Conservation (phyloP, 2,329 filamentous ascomycete species). For the Iodosphaeria phyllophila region DNA sequence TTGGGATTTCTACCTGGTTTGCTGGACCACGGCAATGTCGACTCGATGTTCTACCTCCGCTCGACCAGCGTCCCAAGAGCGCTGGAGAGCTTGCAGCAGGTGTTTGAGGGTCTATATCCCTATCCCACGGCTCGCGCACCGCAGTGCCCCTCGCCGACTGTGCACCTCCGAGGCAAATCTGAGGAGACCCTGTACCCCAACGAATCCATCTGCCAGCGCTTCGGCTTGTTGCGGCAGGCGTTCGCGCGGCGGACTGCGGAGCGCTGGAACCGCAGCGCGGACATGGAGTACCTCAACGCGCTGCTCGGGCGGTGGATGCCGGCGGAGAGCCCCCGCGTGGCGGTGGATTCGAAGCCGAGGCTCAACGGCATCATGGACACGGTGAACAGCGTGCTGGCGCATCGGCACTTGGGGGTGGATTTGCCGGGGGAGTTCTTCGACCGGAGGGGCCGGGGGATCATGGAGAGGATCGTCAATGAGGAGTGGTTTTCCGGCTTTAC, state of each 20-base stretch:
- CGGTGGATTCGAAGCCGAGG: slow-evolving; percentile 68
- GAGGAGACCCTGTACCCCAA: slow-evolving; percentile 74
- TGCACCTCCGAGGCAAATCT: slow-evolving; percentile 41
- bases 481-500: slow-evolving; percentile 86
- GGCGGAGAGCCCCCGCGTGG: slow-evolving; percentile 43
- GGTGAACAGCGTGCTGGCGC: slow-evolving; percentile 73
- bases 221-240: slow-evolving; percentile 47
- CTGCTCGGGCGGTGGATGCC: slow-evolving; percentile 78
- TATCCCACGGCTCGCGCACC: slow-evolving; percentile 20
- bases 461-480: slow-evolving; percentile 62
- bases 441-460: slow-evolving; percentile 43
- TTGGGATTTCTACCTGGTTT: slow-evolving; percentile 48
- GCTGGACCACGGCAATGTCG: slow-evolving; percentile 28
- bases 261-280: slow-evolving; percentile 56
- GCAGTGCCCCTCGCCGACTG: slow-evolving; percentile 40
- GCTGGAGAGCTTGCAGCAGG: slow-evolving; percentile 59
- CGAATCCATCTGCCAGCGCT: slow-evolving; percentile 53
- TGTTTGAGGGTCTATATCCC: slow-evolving; percentile 60
- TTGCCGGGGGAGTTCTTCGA: slow-evolving; percentile 84
- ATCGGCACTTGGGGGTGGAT: slow-evolving; percentile 57
- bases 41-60: slow-evolving; percentile 54
- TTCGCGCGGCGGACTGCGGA: slow-evolving; percentile 56
- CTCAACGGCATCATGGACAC: slow-evolving; percentile 89
- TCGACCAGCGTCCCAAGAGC: slow-evolving; percentile 59
- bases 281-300: slow-evolving; percentile 70